These are phyloP conservation scores for Saturnispora dispora DNA, from an alignment of 805 yeast genomes.

Conservation along the genomic window DNA sequence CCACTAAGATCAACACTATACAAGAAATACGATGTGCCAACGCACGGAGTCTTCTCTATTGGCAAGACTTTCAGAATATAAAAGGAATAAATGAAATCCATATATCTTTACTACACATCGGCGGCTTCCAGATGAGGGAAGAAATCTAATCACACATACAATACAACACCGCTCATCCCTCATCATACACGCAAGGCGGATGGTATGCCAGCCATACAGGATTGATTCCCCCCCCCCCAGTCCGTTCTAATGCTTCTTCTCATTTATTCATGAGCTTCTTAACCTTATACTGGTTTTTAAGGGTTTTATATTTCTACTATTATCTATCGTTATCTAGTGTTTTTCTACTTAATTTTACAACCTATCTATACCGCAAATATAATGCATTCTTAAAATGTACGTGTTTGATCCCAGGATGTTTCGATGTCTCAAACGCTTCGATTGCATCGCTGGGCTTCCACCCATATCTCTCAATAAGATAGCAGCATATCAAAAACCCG, in stretches of 20 bases:
- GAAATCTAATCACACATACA: neutral
- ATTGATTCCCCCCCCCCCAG: neutral
- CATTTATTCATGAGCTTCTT: neutral
- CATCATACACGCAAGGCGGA: neutral
- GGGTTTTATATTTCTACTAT: neutral
- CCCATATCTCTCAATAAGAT: constrained; percentile 49
- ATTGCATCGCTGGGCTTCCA: constrained; percentile 58
- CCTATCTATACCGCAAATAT: constrained; percentile 48
- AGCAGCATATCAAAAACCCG: constrained; percentile 64
- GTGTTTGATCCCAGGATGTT: constrained; percentile 68
- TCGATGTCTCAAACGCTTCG: constrained; percentile 45
- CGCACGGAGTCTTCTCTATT: constrained; percentile 23
- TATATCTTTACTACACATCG: neutral
- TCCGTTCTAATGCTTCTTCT: neutral
- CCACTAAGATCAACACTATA: constrained; percentile 25
- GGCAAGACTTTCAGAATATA: constrained; percentile 27
- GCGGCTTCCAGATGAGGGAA: neutral
- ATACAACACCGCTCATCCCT: neutral
- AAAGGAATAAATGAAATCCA: neutral
- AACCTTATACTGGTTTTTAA: neutral
- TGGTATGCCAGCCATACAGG: neutral
- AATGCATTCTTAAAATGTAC: constrained; percentile 69
- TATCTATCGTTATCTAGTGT: neutral
- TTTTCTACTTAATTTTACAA: neutral
- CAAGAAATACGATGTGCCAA: constrained; percentile 12